phyloP scores from a whole-genome alignment of 2,329 filamentous ascomycete species.

The Paramyrothecium roridum region DNA sequence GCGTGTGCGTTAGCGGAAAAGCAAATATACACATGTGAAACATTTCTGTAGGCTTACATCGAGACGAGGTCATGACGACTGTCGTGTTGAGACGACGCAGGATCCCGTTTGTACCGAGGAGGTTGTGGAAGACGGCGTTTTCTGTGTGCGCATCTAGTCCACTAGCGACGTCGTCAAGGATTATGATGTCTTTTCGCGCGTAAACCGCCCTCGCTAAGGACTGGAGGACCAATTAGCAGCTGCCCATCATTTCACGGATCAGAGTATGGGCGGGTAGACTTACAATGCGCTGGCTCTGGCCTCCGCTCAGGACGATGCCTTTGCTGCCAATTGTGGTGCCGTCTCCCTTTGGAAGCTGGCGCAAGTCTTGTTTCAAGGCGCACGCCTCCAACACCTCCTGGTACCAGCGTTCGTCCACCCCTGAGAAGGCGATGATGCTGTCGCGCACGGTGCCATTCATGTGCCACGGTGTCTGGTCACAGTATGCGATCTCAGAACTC shows the following conservation, averaged over 20 bases:
- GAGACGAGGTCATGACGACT: constrained; percentile 13
- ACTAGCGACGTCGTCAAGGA: constrained; percentile 29
- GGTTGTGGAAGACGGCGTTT: constrained; percentile 15
- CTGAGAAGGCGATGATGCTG: constrained; percentile 25
- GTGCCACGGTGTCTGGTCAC: constrained; percentile 21
- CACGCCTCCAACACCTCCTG: constrained; percentile 18
- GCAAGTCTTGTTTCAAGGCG: constrained; percentile 18
- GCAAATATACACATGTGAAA: background rate
- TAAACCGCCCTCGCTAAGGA: constrained; percentile 25
- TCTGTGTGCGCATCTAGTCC: constrained; percentile 24
- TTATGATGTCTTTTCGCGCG: constrained; percentile 14
- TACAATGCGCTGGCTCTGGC: constrained; percentile 29
- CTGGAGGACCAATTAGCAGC: constrained; percentile 6
- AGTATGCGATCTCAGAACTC: constrained; percentile 12
- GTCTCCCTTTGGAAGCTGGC: constrained; percentile 25
- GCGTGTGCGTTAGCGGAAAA: background rate
- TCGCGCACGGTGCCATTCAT: constrained; percentile 26
- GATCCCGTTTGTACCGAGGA: constrained; percentile 18
- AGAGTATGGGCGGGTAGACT: background rate
- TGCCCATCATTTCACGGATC: background rate
- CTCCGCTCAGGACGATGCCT: constrained; percentile 33
- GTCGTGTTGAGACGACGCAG: constrained; percentile 14
- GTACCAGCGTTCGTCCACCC: constrained; percentile 24
- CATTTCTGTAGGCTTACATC: constrained; percentile 3
- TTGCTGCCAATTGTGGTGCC: constrained; percentile 29